Evolutionary conservation across 1,139 yeast species (phyloP).

Genomic region (Blastobotrys illinoisensis): DNA sequence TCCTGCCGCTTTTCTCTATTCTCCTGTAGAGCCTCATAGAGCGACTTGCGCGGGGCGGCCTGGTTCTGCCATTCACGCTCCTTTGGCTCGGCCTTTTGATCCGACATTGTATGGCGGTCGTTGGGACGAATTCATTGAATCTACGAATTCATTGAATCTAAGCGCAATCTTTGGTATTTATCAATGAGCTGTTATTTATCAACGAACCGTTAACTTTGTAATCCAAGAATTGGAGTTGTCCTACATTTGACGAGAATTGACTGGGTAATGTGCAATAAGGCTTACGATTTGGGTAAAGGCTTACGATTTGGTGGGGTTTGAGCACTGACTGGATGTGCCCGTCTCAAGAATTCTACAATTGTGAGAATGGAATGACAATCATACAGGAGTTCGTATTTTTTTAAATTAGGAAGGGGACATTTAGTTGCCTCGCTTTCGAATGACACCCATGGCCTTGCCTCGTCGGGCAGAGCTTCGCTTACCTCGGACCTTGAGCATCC

Average conservation of each 20-base stretch:
- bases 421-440: background rate
- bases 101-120: background rate
- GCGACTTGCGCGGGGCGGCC: slow-evolving; percentile 7
- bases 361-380: background rate
- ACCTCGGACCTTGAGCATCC: slow-evolving; percentile 94
- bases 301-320: too few relatives aligned
- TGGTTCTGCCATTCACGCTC: slow-evolving; percentile 2
- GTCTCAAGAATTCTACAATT: too few relatives aligned
- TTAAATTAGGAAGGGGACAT: slow-evolving; percentile 10
- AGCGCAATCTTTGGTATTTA: too few relatives aligned
- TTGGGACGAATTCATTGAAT: too few relatives aligned
- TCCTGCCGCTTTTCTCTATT: slow-evolving; percentile 15
- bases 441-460: slow-evolving; percentile 39
- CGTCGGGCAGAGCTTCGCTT: slow-evolving; percentile 99
- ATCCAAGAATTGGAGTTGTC: too few relatives aligned
- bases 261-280: too few relatives aligned
- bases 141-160: too few relatives aligned
- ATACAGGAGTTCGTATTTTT: slow-evolving; percentile 26
- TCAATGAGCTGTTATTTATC: too few relatives aligned
- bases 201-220: too few relatives aligned
- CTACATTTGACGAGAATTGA: too few relatives aligned
- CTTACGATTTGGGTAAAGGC: too few relatives aligned
- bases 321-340: too few relatives aligned
- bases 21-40: slow-evolving; percentile 2
- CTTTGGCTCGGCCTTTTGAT: background rate